phyloP scores from a whole-genome alignment of 208 protist genomes.

The Leishmania mexicana region DNA sequence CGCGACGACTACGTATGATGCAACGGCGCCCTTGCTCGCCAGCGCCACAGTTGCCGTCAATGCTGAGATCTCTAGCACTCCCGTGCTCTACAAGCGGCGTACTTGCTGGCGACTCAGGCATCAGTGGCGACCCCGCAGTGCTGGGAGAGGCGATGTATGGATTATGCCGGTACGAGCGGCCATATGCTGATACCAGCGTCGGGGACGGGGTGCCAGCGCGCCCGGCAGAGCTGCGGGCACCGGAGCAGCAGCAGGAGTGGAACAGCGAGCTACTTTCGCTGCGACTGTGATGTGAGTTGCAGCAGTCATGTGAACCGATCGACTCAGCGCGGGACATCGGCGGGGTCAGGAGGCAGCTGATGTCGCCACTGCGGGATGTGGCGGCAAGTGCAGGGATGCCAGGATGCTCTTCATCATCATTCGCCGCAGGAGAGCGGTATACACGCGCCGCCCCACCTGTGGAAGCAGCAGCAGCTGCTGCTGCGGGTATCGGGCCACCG shows the following conservation, averaged over 20 bases:
- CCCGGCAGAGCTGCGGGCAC: not conserved
- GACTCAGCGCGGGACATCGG: slow-evolving; percentile 1
- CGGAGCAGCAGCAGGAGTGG: slow-evolving; percentile 3
- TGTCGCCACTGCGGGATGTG: not conserved
- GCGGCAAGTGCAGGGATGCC: not conserved
- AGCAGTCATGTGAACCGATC: not conserved
- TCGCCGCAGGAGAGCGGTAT: not conserved
- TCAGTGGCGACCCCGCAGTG: slow-evolving; percentile 2
- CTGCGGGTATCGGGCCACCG: not conserved
- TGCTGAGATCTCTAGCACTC: not conserved
- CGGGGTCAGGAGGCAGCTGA: not conserved
- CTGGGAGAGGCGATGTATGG: slow-evolving; percentile 19
- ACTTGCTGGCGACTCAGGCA: slow-evolving; percentile 10
- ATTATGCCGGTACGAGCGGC: slow-evolving; percentile 28
- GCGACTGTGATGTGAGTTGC: slow-evolving; percentile 1
- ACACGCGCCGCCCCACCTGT: not conserved
- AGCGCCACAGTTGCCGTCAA: not conserved
- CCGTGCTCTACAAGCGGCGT: not conserved
- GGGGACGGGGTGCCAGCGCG: not conserved
- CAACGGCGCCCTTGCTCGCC: slow-evolving; percentile 1
- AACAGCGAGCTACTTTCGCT: slow-evolving; percentile 14
- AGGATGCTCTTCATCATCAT: not conserved
- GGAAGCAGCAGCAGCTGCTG: not conserved
- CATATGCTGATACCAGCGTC: not conserved
- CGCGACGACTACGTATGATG: not conserved